These are phyloP conservation scores for Kwoniella bestiolae DNA, from an alignment of 768 basidiomycete genomes.

Conservation along the genomic window DNA sequence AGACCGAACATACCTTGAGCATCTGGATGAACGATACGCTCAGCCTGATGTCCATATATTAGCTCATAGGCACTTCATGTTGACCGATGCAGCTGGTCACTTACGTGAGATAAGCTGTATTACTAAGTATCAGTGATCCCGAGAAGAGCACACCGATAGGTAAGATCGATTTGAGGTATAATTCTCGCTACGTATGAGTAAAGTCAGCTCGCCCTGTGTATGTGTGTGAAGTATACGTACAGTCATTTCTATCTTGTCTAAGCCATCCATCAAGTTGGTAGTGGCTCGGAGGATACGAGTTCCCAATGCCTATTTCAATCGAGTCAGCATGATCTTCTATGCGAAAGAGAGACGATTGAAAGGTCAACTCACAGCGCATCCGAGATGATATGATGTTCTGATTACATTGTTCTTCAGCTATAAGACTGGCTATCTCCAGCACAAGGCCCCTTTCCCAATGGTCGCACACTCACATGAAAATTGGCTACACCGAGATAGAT, in stretches of 20 bases:
- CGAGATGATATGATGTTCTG: constrained; percentile 53
- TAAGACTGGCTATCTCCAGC: no score
- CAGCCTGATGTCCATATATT: constrained; percentile 70
- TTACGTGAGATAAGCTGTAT: constrained; percentile 72
- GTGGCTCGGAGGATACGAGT: constrained; percentile 50
- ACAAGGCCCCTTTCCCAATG: no score
- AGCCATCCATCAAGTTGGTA: constrained; percentile 53
- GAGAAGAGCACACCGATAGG: constrained; percentile 94
- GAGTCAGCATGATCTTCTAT: constrained; percentile 3
- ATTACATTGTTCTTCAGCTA: constrained; percentile 3
- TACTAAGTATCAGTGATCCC: constrained; percentile 85
- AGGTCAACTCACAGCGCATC: constrained; percentile 45
- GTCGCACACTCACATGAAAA: constrained; percentile 52
- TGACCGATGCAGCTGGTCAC: background rate
- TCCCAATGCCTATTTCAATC: constrained; percentile 44
- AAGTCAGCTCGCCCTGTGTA: background rate
- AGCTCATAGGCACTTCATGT: background rate
- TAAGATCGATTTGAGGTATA: constrained; percentile 79
- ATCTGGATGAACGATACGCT: constrained; percentile 54
- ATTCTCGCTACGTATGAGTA: constrained; percentile 32
- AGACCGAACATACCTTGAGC: constrained; percentile 67
- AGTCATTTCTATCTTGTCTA: constrained; percentile 53
- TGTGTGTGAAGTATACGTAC: constrained; percentile 29
- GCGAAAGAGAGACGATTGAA: no score
- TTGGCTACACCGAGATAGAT: no score